Conservation (phyloP, 805 yeast genomes). For the Yarrowia hollandica region DNA sequence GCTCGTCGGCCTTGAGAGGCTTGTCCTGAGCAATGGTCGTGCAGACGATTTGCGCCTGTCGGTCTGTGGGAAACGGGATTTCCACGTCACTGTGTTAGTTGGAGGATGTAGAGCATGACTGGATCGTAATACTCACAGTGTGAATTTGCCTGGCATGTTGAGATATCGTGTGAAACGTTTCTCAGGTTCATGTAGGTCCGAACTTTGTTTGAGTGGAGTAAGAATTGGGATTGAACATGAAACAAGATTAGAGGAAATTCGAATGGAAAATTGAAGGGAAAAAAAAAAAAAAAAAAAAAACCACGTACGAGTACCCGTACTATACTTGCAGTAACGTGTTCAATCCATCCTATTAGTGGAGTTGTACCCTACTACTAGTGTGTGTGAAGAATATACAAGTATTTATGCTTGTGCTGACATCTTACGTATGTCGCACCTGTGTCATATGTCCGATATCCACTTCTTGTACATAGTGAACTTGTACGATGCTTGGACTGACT, state of each 20-base stretch:
- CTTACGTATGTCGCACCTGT: too few relatives aligned
- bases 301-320: too few relatives aligned
- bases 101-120: too few relatives aligned
- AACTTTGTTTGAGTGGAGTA: background rate
- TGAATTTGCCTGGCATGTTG: constrained; percentile 22
- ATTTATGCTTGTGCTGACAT: too few relatives aligned
- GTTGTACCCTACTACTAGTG: too few relatives aligned
- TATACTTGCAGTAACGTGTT: too few relatives aligned
- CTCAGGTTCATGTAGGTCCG: background rate
- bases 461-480: too few relatives aligned
- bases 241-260: too few relatives aligned
- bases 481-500: background rate
- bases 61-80: constrained; percentile 61
- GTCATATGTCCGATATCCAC: too few relatives aligned
- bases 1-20: constrained; percentile 67
- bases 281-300: background rate
- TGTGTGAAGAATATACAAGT: too few relatives aligned
- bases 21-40: constrained; percentile 76
- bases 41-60: constrained; percentile 65
- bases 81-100: constrained; percentile 32
- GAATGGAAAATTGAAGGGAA: background rate
- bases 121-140: constrained; percentile 4
- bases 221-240: too few relatives aligned
- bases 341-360: too few relatives aligned
- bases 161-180: constrained; percentile 1